These are phyloP conservation scores for Talaromyces marneffei DNA, from an alignment of 2,329 filamentous ascomycete species.

Conservation along the genomic window DNA sequence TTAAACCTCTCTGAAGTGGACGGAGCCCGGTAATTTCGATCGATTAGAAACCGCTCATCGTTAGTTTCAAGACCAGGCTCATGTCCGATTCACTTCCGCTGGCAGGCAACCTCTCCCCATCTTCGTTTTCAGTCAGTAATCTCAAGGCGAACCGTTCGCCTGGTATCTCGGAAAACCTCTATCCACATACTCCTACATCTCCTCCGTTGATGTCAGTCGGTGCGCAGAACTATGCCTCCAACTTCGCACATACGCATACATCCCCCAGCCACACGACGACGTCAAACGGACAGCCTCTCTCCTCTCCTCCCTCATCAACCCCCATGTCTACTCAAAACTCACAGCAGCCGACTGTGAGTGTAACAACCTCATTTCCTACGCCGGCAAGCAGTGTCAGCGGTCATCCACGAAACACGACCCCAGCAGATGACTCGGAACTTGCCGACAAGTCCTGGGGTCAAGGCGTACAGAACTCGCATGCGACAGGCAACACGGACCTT, in stretches of 20 bases:
- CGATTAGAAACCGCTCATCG: background rate
- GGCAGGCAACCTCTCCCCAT: constrained; percentile 39
- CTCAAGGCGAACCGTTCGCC: constrained; percentile 32
- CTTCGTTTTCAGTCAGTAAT: constrained; percentile 36
- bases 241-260: constrained; percentile 40
- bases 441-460: constrained; percentile 27
- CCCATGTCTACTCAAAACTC: constrained; percentile 40
- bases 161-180: constrained; percentile 27
- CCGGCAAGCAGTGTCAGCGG: constrained; percentile 42
- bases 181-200: constrained; percentile 37
- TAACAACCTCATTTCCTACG: constrained; percentile 40
- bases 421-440: constrained; percentile 32
- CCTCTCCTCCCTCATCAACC: constrained; percentile 37
- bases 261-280: constrained; percentile 41
- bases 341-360: constrained; percentile 36
- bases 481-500: constrained; percentile 12
- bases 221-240: constrained; percentile 45
- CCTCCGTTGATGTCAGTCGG: constrained; percentile 48
- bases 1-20: background rate
- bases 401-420: constrained; percentile 25
- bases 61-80: constrained; percentile 14
- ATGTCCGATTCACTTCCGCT: constrained; percentile 37
- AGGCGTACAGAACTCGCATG: constrained; percentile 9
- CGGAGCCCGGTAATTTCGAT: background rate
- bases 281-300: constrained; percentile 35